A percentile compares a stretch with the other conserved stretches of the same genome.
These are phyloP conservation scores for Capsella rubella DNA, from an alignment of 441 rosid species.

Conservation along the genomic window DNA sequence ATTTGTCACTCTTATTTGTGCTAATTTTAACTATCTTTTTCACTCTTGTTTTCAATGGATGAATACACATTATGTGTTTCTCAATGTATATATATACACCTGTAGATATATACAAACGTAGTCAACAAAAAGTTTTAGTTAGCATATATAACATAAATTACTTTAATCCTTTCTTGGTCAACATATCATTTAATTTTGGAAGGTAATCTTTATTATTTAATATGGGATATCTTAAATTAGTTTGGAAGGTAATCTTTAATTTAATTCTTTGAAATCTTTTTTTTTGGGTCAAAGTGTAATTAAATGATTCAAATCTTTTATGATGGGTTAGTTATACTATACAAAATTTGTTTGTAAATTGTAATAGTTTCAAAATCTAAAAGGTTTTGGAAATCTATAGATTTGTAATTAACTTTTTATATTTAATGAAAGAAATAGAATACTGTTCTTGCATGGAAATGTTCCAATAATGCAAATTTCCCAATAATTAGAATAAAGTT, in stretches of 20 bases:
- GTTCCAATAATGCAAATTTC: slow-evolving; percentile 43
- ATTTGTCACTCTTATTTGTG: background rate
- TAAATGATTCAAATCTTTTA: background rate
- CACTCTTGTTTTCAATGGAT: background rate
- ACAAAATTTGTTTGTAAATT: background rate
- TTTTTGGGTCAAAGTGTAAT: background rate
- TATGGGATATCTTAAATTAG: background rate
- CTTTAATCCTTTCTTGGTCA: background rate
- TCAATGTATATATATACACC: background rate
- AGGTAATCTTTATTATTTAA: background rate
- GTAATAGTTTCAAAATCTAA: background rate
- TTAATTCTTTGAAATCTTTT: background rate
- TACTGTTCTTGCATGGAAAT: slow-evolving; percentile 44
- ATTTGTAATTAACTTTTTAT: background rate
- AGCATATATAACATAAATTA: background rate
- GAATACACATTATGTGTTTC: background rate
- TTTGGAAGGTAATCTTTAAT: slow-evolving; percentile 29
- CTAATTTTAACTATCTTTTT: background rate
- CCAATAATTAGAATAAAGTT: slow-evolving; percentile 35
- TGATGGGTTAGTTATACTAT: background rate
- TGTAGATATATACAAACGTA: slow-evolving; percentile 1
- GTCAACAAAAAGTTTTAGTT: background rate
- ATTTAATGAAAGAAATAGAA: background rate
- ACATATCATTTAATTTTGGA: background rate
- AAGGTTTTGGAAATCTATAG: background rate